Base-by-base conservation (phyloP, 495 filamentous ascomycete species). In the Staphylotrichum longicolle region DNA sequence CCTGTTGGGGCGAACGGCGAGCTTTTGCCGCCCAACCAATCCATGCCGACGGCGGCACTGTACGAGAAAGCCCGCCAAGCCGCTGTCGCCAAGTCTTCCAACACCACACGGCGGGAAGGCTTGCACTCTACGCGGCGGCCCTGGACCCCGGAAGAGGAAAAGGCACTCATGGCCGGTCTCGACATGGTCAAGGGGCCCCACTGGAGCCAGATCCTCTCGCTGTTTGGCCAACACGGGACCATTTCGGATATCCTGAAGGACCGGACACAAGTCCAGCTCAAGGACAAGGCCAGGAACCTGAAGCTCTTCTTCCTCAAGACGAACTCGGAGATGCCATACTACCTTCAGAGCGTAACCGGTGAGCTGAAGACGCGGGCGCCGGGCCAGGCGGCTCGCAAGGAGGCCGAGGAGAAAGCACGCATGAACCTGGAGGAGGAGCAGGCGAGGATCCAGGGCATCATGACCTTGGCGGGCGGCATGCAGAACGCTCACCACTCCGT, bases 301-400 rank as follows among this genome's bases (percentile, higher is more conserved):
- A 98, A 98, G 72, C 82, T 98, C 0, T 96, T 96, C 76, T 96
- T 96, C 73, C 77, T 98, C 54, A 98, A 98, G 76, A 93, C 87
- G 33, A 89, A 88, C 14, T 93, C 91, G 14, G 93, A 98, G 70
- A 93, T 98, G 61, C 93, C 93, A 0, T 91, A 91, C 66, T 95
- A 95, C 62, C 78, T 98, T 37, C 88, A 93, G 69, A 90, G 86
- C 50, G 93, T 98, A 39, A 98, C 93, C 0, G 93, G 93, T 11
- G 93, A 98, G 70, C 76, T 98, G 58, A 96, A 96, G 74, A 96
- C 92, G 3, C 80, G 93, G n/a, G 93, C 89, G 0, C 91, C 90
- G 1, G 86, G 81, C 30, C 89, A 93, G 71, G 90, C 89, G 49
- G 89, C 88, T 6, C 88, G 90, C 59, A 88, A 89, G 33, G 90